Evolutionary conservation across 352 stramenopile species (phyloP), one percentile per base, ranked within the genome.

Genomic region (Phytophthora parvispora): DNA sequence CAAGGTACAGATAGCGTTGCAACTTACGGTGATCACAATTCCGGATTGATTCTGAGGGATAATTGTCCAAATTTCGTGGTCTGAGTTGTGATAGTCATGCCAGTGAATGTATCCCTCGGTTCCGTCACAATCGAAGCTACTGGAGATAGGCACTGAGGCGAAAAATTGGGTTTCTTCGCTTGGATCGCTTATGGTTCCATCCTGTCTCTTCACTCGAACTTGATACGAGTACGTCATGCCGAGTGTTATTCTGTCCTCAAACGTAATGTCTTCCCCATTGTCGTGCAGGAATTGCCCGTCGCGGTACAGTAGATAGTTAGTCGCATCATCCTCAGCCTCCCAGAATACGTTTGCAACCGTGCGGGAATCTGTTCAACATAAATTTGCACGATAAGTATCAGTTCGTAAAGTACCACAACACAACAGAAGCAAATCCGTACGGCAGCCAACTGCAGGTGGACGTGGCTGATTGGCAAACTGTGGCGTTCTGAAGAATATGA

Each of bases 201-300:
- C 70, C 0, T 42, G 4, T 20, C 57, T 72, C 36, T 67, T 28
- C 1, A 85, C 55, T 18, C 49, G 22, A 2, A 90, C 4, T 29
- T 75, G 63, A 51, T 90, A 92, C 1, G 56, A 31, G 43, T 90
- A 89, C 6, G 80, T 89, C 7, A 7, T 54, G 3, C 77, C 78
- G 20, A 75, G 8, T 1, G 52, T 16, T 20, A 80, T 64, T 1
- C 20, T 48, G 58, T 92, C 84, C n/a, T 91, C 80, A 2, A 64
- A 68, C 28, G 78, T 84, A 0, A 74, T 77, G 10, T 78, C 59
- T 16, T 60, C 36, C 12, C 56, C 74, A 2, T 64, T 63, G 45
- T 83, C 72, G 8, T 75, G 22, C 4, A 82, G 60, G 0, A 60
- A 18, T 4, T 34, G 20, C 2, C 18, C 66, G 40, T 83, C 58